Evolutionary conservation across 345 rosid species (phyloP).

Genomic region (Acer campestre): DNA sequence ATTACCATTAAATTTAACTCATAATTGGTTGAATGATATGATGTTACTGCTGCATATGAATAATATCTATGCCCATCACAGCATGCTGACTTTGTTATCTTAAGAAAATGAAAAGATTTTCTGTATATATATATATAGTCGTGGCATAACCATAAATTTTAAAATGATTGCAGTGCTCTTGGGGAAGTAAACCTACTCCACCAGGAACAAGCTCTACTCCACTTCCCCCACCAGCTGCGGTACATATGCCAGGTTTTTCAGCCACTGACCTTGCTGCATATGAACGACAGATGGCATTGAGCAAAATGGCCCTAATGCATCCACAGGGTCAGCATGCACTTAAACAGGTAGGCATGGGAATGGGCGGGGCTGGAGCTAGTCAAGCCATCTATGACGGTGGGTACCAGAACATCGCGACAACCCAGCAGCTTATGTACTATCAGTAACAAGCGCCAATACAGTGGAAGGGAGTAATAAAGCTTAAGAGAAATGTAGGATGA

Average conservation of each 20-base stretch:
- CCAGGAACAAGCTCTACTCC: conserved; percentile 80
- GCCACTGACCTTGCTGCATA: conserved; percentile 60
- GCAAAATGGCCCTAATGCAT: conserved; percentile 79
- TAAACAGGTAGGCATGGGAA: conserved; percentile 77
- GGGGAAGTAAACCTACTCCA: conserved; percentile 95
- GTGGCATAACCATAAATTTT: neutral
- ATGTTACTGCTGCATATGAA: neutral
- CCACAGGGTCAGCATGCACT: conserved; percentile 80
- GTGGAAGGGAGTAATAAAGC: conserved; percentile 23
- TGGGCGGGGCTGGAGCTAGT: conserved; percentile 66
- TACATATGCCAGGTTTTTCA: conserved; percentile 56
- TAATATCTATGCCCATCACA: neutral
- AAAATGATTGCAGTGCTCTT: conserved; percentile 65
- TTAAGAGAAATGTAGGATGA: neutral
- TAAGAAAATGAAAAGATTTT: neutral
- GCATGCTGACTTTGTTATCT: neutral
- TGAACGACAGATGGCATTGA: conserved; percentile 65
- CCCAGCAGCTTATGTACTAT: conserved; percentile 90
- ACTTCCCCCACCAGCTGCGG: conserved; percentile 75
- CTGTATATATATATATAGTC: neutral
- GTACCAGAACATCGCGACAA: conserved; percentile 69
- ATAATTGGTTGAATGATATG: neutral
- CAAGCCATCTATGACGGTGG: conserved; percentile 84
- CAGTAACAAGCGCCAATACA: conserved; percentile 37
- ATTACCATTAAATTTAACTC: neutral